Conservation (phyloP, 2,329 filamentous ascomycete species). For the Venturia oleaginea region DNA sequence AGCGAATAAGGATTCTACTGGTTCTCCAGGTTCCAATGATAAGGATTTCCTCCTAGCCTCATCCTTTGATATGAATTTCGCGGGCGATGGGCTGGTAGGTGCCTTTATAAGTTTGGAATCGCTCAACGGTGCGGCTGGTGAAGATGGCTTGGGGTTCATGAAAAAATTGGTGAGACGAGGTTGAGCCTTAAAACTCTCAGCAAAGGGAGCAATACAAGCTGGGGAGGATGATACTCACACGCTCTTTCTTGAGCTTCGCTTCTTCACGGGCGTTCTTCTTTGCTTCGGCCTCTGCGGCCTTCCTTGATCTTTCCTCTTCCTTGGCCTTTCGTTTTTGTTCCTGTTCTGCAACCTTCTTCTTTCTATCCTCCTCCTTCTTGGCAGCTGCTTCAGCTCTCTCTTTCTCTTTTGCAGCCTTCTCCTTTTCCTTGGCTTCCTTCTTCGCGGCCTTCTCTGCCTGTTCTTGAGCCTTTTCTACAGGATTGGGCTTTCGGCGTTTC, state of each 20-base stretch:
- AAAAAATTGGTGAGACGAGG: conserved; percentile 38
- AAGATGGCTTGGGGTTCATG: conserved; percentile 29
- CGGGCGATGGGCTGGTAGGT: conserved; percentile 4
- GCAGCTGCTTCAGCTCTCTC: conserved; percentile 24
- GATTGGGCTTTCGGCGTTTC: conserved; percentile 35
- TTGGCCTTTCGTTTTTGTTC: conserved; percentile 24
- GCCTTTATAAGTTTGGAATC: neutral
- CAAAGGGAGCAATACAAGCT: conserved; percentile 20
- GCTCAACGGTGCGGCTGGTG: conserved; percentile 16
- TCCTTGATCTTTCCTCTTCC: conserved; percentile 31
- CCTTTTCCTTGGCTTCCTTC: conserved; percentile 30
- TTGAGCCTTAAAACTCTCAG: conserved; percentile 25
- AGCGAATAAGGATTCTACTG: neutral
- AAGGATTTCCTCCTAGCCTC: conserved; percentile 17
- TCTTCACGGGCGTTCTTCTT: conserved; percentile 37
- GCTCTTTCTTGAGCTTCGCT: conserved; percentile 39
- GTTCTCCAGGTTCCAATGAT: conserved; percentile 29
- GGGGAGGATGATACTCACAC: conserved; percentile 22
- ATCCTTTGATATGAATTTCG: conserved; percentile 6
- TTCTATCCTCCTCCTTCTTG: conserved; percentile 20
- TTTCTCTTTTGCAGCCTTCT: conserved; percentile 28
- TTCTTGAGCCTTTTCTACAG: conserved; percentile 30
- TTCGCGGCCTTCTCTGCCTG: conserved; percentile 24
- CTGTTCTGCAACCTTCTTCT: conserved; percentile 18
- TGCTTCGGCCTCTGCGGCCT: conserved; percentile 28